These are phyloP conservation scores for Drosera capensis DNA, from an alignment of 148 eudicot species.

Conservation along the genomic window DNA sequence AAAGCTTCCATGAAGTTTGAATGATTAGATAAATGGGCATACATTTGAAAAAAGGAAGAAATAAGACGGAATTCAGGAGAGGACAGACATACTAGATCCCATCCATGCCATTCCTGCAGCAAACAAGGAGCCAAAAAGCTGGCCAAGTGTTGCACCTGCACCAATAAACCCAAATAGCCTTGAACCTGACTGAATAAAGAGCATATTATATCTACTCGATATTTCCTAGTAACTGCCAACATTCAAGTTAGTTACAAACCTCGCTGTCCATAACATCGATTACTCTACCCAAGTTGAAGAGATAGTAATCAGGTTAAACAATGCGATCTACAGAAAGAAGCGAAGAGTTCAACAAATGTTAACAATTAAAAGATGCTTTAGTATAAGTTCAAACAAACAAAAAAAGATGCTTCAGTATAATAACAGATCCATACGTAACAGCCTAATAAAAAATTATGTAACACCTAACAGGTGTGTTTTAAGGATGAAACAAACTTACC, in stretches of 20 bases:
- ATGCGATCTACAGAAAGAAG: conserved; percentile 44
- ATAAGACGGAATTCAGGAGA: too few relatives aligned
- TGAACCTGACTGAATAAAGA: conserved; percentile 88
- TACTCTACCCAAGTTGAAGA: conserved; percentile 98
- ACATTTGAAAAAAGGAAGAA: neutral
- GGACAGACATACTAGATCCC: conserved; percentile 84
- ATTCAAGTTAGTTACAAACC: conserved; percentile 30
- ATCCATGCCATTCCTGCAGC: conserved; percentile 88
- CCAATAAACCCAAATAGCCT: conserved; percentile 98
- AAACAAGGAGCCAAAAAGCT: conserved; percentile 85
- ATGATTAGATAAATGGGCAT: neutral
- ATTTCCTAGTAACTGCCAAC: conserved; percentile 1
- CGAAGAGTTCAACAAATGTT: conserved; percentile 4
- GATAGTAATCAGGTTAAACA: conserved; percentile 81
- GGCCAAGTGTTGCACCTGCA: conserved; percentile 96
- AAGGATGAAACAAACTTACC: conserved; percentile 41
- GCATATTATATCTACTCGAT: conserved; percentile 13
- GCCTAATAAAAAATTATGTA: too few relatives aligned
- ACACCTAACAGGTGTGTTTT: conserved; percentile 4
- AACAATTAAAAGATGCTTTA: neutral
- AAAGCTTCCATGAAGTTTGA: conserved; percentile 33
- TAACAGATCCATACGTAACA: too few relatives aligned
- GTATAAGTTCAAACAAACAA: conserved; percentile 3
- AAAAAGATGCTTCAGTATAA: too few relatives aligned
- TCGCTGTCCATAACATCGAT: conserved; percentile 96